Conservation (phyloP, 352 stramenopile genomes). For the Phytophthora meadii region DNA sequence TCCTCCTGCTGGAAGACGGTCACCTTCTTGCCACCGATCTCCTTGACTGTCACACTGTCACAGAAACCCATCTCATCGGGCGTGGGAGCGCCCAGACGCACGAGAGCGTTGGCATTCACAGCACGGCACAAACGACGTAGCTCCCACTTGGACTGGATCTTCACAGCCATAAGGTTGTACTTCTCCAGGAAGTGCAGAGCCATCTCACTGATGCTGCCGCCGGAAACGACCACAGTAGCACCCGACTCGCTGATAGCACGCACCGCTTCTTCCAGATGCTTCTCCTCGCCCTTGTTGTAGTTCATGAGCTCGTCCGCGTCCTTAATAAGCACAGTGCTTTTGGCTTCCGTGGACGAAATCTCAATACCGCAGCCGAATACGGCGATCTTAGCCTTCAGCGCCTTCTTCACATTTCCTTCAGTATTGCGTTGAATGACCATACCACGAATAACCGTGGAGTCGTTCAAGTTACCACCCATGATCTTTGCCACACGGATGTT, state of each 20-base stretch:
- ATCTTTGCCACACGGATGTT: conserved; percentile 99
- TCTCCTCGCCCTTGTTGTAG: conserved; percentile 99
- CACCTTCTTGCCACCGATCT: conserved; percentile 97
- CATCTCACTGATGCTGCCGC: conserved; percentile 98
- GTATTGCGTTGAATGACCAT: conserved; percentile 96
- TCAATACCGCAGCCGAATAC: conserved; percentile 98
- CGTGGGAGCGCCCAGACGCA: conserved; percentile 96
- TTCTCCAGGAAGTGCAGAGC: conserved; percentile 99
- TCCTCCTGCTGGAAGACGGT: conserved; percentile 96
- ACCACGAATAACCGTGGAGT: conserved; percentile 97
- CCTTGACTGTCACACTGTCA: conserved; percentile 93
- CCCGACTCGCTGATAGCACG: conserved; percentile 96
- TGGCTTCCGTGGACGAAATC: conserved; percentile 96
- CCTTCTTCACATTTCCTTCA: conserved; percentile 94
- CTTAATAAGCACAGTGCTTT: conserved; percentile 99
- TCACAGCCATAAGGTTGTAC: conserved; percentile 97
- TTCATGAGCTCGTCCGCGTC: conserved; percentile 99
- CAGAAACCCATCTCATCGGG: conserved; percentile 98
- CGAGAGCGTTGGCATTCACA: conserved; percentile 96
- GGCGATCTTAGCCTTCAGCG: conserved; percentile 94
- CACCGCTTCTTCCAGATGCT: conserved; percentile 98
- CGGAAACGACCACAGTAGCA: conserved; percentile 96
- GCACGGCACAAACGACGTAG: conserved; percentile 97
- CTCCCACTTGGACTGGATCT: conserved; percentile 99
- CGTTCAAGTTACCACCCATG: conserved; percentile 94